phyloP scores from a whole-genome alignment of 768 basidiomycete species.

The Xerocomellus intermedius region DNA sequence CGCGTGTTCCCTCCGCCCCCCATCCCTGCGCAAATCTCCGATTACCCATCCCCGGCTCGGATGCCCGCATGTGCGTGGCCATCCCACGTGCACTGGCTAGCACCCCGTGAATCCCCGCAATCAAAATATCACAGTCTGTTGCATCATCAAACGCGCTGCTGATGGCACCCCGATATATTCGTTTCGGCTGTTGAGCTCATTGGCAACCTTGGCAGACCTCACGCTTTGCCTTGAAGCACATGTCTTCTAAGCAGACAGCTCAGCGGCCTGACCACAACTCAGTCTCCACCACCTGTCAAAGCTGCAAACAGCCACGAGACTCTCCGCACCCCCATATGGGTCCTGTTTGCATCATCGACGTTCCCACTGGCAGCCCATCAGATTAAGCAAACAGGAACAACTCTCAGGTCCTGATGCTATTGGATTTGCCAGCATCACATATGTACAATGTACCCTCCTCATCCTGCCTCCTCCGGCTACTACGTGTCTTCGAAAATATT shows the following conservation, averaged over 20 bases:
- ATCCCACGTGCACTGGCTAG: slow-evolving; percentile 6
- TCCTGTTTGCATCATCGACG: neutral
- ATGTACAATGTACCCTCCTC: neutral
- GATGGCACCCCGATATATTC: no score
- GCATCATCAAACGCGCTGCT: no score
- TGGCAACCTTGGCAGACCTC: neutral
- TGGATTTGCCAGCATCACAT: neutral
- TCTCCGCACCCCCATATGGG: neutral
- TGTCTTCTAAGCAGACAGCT: neutral
- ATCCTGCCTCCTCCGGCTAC: neutral
- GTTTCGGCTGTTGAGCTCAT: slow-evolving; percentile 6
- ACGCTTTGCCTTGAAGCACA: neutral
- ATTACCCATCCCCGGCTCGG: neutral
- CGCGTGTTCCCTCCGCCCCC: slow-evolving; percentile 12
- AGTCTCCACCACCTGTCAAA: neutral
- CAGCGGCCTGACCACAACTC: neutral
- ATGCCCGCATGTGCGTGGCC: neutral
- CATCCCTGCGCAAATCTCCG: slow-evolving; percentile 9
- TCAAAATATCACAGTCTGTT: no score
- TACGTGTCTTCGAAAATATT: no score
- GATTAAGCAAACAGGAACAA: slow-evolving; percentile 4
- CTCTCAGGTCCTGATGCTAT: neutral
- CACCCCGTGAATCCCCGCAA: slow-evolving; percentile 8
- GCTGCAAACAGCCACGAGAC: neutral
- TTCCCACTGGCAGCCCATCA: neutral